Conservation (phyloP, 2,329 filamentous ascomycete genomes). For the Ophiocordyceps camponoti-floridani region DNA sequence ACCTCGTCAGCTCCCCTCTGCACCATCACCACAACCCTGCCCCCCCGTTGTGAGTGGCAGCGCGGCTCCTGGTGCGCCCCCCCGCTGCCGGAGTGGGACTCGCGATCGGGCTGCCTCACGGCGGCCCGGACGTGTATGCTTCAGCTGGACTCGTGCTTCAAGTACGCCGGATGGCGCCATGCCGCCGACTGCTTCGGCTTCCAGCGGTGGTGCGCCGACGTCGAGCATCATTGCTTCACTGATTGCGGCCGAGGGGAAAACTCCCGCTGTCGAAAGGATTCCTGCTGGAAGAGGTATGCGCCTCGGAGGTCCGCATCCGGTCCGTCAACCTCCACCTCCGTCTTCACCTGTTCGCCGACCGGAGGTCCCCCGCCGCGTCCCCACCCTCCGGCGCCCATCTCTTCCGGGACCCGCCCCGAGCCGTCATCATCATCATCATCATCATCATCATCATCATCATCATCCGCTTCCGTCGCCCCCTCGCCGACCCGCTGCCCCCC, state of each 20-base stretch:
- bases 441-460: neutral
- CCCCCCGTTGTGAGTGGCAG: slow-evolving; percentile 33
- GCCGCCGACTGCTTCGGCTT: slow-evolving; percentile 32
- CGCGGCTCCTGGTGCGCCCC: slow-evolving; percentile 35
- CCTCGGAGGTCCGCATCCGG: slow-evolving; percentile 7
- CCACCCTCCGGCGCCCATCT: neutral
- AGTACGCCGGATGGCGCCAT: slow-evolving; percentile 29
- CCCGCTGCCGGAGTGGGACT: slow-evolving; percentile 28
- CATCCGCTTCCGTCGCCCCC: slow-evolving; percentile 11
- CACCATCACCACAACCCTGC: slow-evolving; percentile 24
- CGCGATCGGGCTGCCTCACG: slow-evolving; percentile 20
- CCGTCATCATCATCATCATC: neutral
- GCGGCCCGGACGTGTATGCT: slow-evolving; percentile 26
- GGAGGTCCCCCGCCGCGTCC: neutral
- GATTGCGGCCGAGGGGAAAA: slow-evolving; percentile 12
- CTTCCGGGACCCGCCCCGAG: too few species aligned
- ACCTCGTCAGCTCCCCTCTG: slow-evolving; percentile 17
- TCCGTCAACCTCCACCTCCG: slow-evolving; percentile 15
- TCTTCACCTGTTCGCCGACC: slow-evolving; percentile 13
- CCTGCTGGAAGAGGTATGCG: slow-evolving; percentile 23
- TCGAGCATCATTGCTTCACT: slow-evolving; percentile 24
- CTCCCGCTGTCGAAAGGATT: slow-evolving; percentile 21
- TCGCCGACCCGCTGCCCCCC: slow-evolving; percentile 26
- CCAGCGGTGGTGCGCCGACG: slow-evolving; percentile 26
- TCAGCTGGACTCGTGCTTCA: slow-evolving; percentile 32